These are phyloP conservation scores for Rubroboletus satanas DNA, from an alignment of 768 basidiomycete species.

Conservation along the genomic window DNA sequence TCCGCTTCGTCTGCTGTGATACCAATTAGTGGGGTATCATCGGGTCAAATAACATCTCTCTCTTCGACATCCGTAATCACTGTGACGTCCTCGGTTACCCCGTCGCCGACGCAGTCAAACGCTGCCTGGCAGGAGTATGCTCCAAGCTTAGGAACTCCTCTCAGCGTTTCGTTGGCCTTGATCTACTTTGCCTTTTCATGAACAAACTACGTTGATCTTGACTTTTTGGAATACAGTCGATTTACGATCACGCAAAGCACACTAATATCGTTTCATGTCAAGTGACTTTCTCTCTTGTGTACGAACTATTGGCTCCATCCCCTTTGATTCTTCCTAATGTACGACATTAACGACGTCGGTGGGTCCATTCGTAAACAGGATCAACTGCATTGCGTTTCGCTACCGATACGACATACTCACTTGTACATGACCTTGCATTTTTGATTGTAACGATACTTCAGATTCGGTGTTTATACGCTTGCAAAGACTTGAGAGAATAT, in stretches of 20 bases:
- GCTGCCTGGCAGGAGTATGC: constrained; percentile 26
- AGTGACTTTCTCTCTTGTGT: constrained; percentile 16
- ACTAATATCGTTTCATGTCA: constrained; percentile 10
- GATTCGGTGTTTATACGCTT: not conserved
- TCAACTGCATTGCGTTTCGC: constrained; percentile 7
- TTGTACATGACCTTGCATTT: constrained; percentile 21
- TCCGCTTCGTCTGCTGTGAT: not conserved
- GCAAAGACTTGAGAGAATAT: not conserved
- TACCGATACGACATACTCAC: constrained; percentile 15
- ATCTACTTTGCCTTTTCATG: constrained; percentile 20
- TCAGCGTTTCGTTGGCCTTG: constrained; percentile 17
- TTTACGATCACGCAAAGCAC: constrained; percentile 5
- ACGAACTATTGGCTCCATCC: constrained; percentile 5
- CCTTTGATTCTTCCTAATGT: constrained; percentile 4
- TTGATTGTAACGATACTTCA: constrained; percentile 21
- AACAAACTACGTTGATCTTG: constrained; percentile 4
- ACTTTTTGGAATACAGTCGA: constrained; percentile 9
- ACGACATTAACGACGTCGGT: constrained; percentile 18
- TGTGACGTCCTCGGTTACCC: not conserved
- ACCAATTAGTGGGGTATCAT: constrained; percentile 2
- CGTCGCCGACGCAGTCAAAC: constrained; percentile 16
- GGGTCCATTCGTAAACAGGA: constrained; percentile 10
- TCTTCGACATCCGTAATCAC: constrained; percentile 6
- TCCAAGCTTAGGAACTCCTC: constrained; percentile 11
- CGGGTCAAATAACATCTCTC: not conserved